Conservation (phyloP, 352 stramenopile genomes). For the Plasmopara halstedii region DNA sequence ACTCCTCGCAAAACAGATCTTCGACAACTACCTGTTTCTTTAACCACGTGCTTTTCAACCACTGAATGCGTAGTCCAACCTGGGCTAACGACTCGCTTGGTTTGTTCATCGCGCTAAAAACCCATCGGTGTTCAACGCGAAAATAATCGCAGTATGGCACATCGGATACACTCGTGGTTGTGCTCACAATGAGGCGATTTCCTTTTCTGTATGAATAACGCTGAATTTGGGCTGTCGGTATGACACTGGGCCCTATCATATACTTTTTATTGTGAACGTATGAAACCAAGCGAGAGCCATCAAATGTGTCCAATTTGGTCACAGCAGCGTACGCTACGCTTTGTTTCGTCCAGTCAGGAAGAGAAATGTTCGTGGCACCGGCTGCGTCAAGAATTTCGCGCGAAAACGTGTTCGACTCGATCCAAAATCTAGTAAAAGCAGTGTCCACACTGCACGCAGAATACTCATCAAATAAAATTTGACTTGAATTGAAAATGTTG, state of each 20-base stretch:
- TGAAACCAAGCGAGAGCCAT: slow-evolving; percentile 41
- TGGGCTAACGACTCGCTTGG: slow-evolving; percentile 35
- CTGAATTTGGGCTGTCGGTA: slow-evolving; percentile 67
- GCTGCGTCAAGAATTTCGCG: slow-evolving; percentile 32
- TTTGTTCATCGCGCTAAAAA: slow-evolving; percentile 56
- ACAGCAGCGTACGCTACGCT: slow-evolving; percentile 46
- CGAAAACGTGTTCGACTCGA: slow-evolving; percentile 49
- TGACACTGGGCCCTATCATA: slow-evolving; percentile 71
- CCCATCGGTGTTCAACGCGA: slow-evolving; percentile 77
- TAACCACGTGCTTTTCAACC: slow-evolving; percentile 79
- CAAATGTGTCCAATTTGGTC: slow-evolving; percentile 47
- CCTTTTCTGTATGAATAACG: slow-evolving; percentile 43
- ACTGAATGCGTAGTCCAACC: slow-evolving; percentile 66
- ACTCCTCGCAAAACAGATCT: not conserved
- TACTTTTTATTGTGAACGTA: slow-evolving; percentile 87
- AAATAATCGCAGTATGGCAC: slow-evolving; percentile 85
- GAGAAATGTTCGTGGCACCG: slow-evolving; percentile 51
- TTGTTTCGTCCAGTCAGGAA: slow-evolving; percentile 43
- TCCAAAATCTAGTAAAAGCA: slow-evolving; percentile 51
- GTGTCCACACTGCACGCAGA: slow-evolving; percentile 45
- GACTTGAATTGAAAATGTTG: not conserved
- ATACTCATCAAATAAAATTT: not conserved
- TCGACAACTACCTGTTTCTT: slow-evolving; percentile 68
- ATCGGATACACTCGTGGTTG: slow-evolving; percentile 65
- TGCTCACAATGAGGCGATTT: slow-evolving; percentile 55